These are phyloP conservation scores for Theileria sp. DNA, from an alignment of 169 alveolate genomes.

Conservation along the genomic window DNA sequence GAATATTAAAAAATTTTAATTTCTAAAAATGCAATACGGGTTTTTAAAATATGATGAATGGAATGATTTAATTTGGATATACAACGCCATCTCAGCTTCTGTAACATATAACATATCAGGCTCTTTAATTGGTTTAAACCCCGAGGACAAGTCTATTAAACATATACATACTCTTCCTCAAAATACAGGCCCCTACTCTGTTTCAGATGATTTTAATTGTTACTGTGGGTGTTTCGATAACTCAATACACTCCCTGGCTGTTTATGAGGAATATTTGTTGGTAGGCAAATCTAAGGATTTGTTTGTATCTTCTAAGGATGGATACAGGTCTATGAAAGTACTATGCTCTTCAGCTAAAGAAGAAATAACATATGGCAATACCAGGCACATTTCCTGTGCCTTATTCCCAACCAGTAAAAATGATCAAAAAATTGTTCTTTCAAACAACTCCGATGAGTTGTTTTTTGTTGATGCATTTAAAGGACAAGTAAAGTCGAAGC, in stretches of 20 bases:
- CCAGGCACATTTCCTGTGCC: conserved; percentile 45
- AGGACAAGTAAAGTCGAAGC: conserved; percentile 29
- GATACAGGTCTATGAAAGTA: conserved; percentile 26
- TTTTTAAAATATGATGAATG: conserved; percentile 58
- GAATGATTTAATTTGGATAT: conserved; percentile 60
- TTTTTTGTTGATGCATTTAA: conserved; percentile 31
- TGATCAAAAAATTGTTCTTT: conserved; percentile 15
- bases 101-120: conserved; percentile 53
- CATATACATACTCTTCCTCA: conserved; percentile 29
- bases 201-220: not conserved
- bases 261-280: conserved; percentile 34
- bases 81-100: conserved; percentile 37
- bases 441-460: conserved; percentile 32
- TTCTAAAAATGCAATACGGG: conserved; percentile 55
- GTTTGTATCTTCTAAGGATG: conserved; percentile 34
- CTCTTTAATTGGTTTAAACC: conserved; percentile 34
- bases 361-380: conserved; percentile 31
- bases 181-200: not conserved
- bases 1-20: not conserved
- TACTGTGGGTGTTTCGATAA: conserved; percentile 45
- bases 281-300: conserved; percentile 37
- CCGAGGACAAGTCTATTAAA: conserved; percentile 45
- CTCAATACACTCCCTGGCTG: conserved; percentile 31
- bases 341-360: conserved; percentile 27
- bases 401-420: conserved; percentile 22